Base-by-base conservation (phyloP, 352 stramenopile species). In the Pythium utonaiense region DNA sequence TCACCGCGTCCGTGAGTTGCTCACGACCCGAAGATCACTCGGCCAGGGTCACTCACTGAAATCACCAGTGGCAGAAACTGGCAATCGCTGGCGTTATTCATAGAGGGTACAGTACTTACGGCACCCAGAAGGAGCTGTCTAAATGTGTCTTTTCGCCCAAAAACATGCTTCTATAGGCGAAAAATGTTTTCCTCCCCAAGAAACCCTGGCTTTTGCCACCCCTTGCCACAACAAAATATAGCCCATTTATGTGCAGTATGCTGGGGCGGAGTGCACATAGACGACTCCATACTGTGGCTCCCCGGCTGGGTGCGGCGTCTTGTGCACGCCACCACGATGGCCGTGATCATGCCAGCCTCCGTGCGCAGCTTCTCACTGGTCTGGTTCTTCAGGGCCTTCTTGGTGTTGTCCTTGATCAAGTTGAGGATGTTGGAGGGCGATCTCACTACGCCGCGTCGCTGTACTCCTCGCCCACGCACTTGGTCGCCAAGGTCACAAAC, bases 391-490 rank as follows among this genome's bases (percentile, higher is more conserved):
- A 93, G 70, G 12, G 88, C 90, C 36, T 97, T 85, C 49, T 79
- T 73, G 0, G 97, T 98, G 77, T 99, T 98, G 41, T 83, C 77
- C 62, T 96, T 96, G 70, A 99, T 98, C 64, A 98, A 99, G 51
- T 97, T 97, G 31, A 98, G 79, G 65, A 99, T 99, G 60, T 99
- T 97, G n/a, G 83, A 96, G 8, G 96, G 98, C 27, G 91, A 98
- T 9, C 96, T 95, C 6, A 98, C 93, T 12, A 98, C 94, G 41
- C 96, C 96, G 31, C 93, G 69, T 98, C 86, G 30, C 74, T 71
- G 74, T 98, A 97, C 55, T 97, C 85, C 28, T 93, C 76, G 6
- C 86, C 77, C 48, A 98, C 96, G 16, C 90, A 88, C 41, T 97
- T 72, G n/a, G n/a, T n/a, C n/a, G n/a, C n/a, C n/a, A n/a, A n/a